Percentiles rank a stretch among this genome's conserved stretches.
Evolutionary conservation across 2,329 filamentous ascomycete species (phyloP).

Genomic region (Pseudogymnoascus sp.): DNA sequence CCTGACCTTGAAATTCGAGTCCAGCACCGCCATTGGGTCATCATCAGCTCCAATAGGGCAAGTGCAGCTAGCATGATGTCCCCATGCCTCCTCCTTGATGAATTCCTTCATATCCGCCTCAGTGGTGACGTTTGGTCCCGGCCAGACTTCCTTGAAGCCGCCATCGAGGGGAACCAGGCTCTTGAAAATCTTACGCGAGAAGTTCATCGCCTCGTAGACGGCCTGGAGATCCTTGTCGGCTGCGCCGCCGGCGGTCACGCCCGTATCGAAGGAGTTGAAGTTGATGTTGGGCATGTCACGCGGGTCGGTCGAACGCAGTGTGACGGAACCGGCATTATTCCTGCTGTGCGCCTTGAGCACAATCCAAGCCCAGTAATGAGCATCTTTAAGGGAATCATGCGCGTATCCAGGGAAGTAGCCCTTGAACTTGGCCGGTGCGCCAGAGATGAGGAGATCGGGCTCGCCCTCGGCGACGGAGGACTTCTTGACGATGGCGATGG

Average conservation of each 20-base stretch:
- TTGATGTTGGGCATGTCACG: conserved; percentile 54
- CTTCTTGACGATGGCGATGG: conserved; percentile 28
- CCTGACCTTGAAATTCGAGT: conserved; percentile 49
- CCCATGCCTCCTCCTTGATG: conserved; percentile 44
- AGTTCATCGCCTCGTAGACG: conserved; percentile 14
- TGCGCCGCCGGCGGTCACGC: conserved; percentile 22
- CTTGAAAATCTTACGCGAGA: conserved; percentile 29
- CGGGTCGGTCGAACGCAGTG: conserved; percentile 52
- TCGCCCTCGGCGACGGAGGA: conserved; percentile 32
- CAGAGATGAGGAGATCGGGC: conserved; percentile 31
- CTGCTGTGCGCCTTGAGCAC: conserved; percentile 56
- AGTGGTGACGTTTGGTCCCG: conserved; percentile 34
- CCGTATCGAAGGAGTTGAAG: conserved; percentile 51
- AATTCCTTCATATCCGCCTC: conserved; percentile 39
- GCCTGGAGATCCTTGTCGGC: conserved; percentile 14
- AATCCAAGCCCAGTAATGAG: conserved; percentile 30
- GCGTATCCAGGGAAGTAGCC: conserved; percentile 38
- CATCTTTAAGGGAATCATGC: conserved; percentile 28
- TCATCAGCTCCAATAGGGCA: conserved; percentile 46
- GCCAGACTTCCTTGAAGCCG: conserved; percentile 36
- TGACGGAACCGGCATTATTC: conserved; percentile 54
- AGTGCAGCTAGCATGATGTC: conserved; percentile 51
- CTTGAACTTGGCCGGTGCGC: conserved; percentile 26
- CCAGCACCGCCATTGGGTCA: conserved; percentile 48
- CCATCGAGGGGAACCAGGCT: conserved; percentile 36